Percentiles rank a stretch among this genome's conserved stretches.
Evolutionary conservation across 352 stramenopile genomes (phyloP).

Genomic region (Halophytophthora polymorphica): DNA sequence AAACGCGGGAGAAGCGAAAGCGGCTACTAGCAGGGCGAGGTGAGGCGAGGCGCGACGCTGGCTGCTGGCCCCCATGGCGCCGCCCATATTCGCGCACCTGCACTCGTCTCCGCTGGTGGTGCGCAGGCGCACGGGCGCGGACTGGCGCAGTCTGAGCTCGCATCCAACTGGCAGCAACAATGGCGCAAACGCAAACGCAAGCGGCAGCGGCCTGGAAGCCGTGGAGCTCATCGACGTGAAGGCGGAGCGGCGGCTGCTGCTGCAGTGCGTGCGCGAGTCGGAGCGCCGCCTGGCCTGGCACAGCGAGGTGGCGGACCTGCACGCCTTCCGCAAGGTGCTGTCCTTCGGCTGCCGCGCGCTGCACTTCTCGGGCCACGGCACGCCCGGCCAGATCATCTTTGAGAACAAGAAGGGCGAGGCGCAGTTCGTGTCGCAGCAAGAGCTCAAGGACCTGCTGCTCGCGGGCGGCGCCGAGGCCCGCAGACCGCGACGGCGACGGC

Average conservation of each 20-base stretch:
- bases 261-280: constrained; percentile 69
- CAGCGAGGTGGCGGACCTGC: constrained; percentile 73
- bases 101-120: constrained; percentile 83
- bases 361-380: constrained; percentile 78
- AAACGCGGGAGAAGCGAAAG: no score
- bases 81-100: constrained; percentile 74
- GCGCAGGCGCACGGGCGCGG: constrained; percentile 47
- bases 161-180: constrained; percentile 11
- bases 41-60: no score
- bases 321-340: constrained; percentile 80
- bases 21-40: no score
- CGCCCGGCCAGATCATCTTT: constrained; percentile 79
- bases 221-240: constrained; percentile 87
- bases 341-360: constrained; percentile 73
- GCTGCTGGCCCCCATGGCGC: no score
- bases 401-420: constrained; percentile 77
- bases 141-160: constrained; percentile 59
- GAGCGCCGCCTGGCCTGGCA: constrained; percentile 68
- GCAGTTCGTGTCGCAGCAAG: constrained; percentile 80
- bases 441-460: constrained; percentile 72
- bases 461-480: constrained; percentile 49
- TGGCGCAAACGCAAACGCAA: background rate
- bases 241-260: constrained; percentile 67
- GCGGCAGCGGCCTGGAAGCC: constrained; percentile 47
- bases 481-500: constrained; percentile 4